Conservation (phyloP, 495 filamentous ascomycete species). For the Cercophora newfieldiana region DNA sequence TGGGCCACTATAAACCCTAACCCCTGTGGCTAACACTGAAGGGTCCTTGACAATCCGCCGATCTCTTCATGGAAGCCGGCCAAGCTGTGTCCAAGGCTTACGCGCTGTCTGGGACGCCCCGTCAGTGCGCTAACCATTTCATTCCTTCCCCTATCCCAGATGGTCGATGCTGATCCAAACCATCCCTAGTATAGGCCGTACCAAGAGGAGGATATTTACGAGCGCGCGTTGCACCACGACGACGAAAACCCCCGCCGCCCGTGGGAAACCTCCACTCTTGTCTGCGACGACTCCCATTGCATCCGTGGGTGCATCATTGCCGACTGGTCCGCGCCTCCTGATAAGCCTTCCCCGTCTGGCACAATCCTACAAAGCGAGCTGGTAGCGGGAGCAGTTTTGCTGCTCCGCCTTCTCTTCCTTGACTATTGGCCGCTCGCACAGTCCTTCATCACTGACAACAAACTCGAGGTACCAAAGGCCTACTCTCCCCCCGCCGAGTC, state of each 20-base stretch:
- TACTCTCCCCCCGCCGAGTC: conserved; percentile 1
- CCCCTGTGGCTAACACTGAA: no score
- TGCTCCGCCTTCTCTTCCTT: conserved; percentile 7
- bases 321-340: conserved; percentile 9
- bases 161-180: conserved; percentile 3
- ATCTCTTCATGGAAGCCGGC: conserved; percentile 12
- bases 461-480: conserved; percentile 3
- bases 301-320: conserved; percentile 12
- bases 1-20: no score
- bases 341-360: neutral
- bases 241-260: conserved; percentile 8
- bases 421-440: conserved; percentile 10
- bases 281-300: conserved; percentile 12
- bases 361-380: conserved; percentile 13
- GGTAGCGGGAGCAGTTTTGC: conserved; percentile 6
- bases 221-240: conserved; percentile 1
- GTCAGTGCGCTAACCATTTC: neutral
- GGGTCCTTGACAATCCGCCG: no score
- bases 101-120: conserved; percentile 3
- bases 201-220: conserved; percentile 8
- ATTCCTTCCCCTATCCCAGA: conserved; percentile 4
- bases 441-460: conserved; percentile 8
- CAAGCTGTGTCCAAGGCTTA: conserved; percentile 8
- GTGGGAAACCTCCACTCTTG: conserved; percentile 5
- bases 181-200: neutral